phyloP scores from a whole-genome alignment of 306 rosid genomes.

The Casuarina glauca region DNA sequence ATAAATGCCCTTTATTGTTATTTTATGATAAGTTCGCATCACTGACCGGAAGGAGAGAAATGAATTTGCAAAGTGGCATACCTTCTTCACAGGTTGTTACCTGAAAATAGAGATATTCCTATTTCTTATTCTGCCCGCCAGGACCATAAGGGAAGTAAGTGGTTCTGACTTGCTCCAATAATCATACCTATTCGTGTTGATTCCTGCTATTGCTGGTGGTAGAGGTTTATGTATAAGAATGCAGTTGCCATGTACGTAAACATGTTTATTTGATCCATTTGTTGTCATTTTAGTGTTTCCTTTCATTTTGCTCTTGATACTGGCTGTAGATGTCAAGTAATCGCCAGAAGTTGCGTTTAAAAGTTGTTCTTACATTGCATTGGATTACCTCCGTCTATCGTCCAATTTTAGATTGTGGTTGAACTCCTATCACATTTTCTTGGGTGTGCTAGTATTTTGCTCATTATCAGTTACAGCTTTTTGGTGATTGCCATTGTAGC shows the following conservation, averaged over 20 bases:
- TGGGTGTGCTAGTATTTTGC: too few species aligned
- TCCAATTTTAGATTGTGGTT: too few species aligned
- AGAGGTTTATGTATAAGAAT: background rate
- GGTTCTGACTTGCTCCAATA: background rate
- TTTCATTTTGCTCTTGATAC: too few species aligned
- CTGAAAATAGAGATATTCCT: background rate
- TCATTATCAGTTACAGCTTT: too few species aligned
- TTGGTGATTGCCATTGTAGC: too few species aligned
- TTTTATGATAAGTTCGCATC: slow-evolving; percentile 48
- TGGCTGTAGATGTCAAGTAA: too few species aligned
- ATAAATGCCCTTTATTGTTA: slow-evolving; percentile 56
- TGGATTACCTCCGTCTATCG: too few species aligned
- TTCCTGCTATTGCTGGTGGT: background rate
- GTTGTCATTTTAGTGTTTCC: too few species aligned
- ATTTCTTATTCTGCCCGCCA: background rate
- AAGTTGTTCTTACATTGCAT: too few species aligned
- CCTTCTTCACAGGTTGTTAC: slow-evolving; percentile 34
- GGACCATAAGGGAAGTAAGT: background rate
- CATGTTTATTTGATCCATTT: background rate
- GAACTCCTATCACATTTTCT: too few species aligned
- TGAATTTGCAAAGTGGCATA: slow-evolving; percentile 29
- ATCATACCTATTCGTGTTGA: background rate
- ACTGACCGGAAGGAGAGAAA: slow-evolving; percentile 62
- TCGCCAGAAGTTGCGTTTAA: too few species aligned
- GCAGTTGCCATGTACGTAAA: background rate